Conservation (phyloP, 768 basidiomycete species). For the Tephrocybe rancida region DNA sequence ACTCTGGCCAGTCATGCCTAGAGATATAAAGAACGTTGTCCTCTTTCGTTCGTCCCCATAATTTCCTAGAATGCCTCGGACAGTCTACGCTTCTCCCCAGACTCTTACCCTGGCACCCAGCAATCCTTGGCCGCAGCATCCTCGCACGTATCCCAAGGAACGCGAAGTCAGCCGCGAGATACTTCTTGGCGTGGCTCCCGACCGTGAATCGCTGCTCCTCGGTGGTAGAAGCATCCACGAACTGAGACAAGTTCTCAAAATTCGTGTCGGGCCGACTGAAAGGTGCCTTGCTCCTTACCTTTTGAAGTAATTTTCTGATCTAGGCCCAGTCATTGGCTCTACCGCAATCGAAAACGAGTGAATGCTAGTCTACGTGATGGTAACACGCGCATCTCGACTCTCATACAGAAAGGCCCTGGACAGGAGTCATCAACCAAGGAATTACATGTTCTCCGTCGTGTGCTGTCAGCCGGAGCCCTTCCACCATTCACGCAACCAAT, state of each 20-base stretch:
- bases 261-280: conserved; percentile 21
- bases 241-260: conserved; percentile 31
- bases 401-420: conserved; percentile 18
- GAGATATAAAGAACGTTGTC: background rate
- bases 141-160: conserved; percentile 22
- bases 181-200: conserved; percentile 34
- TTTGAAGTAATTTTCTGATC: background rate
- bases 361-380: conserved; percentile 26
- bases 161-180: conserved; percentile 26
- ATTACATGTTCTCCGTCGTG: conserved; percentile 22
- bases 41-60: background rate
- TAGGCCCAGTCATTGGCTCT: conserved; percentile 34
- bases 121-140: conserved; percentile 11
- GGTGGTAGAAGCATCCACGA: conserved; percentile 28
- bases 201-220: conserved; percentile 33
- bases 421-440: conserved; percentile 15
- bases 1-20: background rate
- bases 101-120: conserved; percentile 20
- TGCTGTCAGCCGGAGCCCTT: conserved; percentile 27
- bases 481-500: conserved; percentile 7
- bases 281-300: conserved; percentile 15
- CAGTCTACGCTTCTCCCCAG: conserved; percentile 15
- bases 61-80: conserved; percentile 10
- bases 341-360: conserved; percentile 22
- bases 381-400: conserved; percentile 27